Base-by-base conservation (phyloP, 352 stramenopile species). In the Blastocystis sp. region DNA sequence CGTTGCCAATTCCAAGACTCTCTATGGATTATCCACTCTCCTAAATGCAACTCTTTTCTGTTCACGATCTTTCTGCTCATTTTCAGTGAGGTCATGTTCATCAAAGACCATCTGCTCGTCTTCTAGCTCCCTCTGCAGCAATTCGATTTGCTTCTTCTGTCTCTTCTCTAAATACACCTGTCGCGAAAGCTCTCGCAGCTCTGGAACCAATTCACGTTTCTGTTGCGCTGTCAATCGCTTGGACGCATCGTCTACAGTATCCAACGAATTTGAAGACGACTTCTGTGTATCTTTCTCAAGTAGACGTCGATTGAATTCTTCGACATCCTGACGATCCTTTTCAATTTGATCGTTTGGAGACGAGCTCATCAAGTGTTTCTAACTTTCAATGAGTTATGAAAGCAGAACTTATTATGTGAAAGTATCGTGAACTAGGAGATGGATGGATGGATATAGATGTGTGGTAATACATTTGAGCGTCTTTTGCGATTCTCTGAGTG, bases 91-190 rank as follows among this genome's bases (percentile, higher is more conserved):
- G 12, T 88, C 42, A 16, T 77, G 71, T 7, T 81, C 88, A 16
- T 83, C 35, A 80, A 92, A 92, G 21, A 96, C 77, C 65, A 75
- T 54, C 43, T 95, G 90, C 88, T 96, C 90, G 89, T 97, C 93
- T 83, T 92, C 86, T 27, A 96, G 86, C 78, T 91, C 90, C 71
- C 90, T 89, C 88, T 98, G 91, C 66, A 98, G 90, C 63, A 98
- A 90, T 85, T 94, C 92, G 65, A 98, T 90, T 90, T 98, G 94
- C 88, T 97, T 96, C 89, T 98, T 94, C 88, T 98, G 95, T 61
- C 96, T 92, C 91, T 98, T 98, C 88, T 97, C 95, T 27, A 99
- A 89, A 88, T 99, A 99, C 56, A 95, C 93, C 67, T 97, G 93
- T 49, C 97, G 91, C 59, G 93, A 97, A 39, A 98, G 89, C 27